These are phyloP conservation scores for Straminergon stramineum DNA, from an alignment of 225 moss, liverwort and hornwort species.

Conservation along the genomic window DNA sequence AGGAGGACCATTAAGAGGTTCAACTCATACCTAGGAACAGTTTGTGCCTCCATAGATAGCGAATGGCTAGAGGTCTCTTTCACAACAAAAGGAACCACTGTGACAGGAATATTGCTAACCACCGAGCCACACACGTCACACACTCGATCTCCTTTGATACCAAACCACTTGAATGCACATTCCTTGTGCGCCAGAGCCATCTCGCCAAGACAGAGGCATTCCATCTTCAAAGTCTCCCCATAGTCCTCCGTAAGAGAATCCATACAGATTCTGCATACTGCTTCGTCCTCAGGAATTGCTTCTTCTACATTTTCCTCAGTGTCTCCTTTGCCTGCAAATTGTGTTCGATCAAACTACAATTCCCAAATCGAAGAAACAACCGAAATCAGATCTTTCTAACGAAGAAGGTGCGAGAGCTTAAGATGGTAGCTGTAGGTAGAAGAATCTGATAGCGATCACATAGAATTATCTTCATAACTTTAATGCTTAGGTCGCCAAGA, in stretches of 20 bases:
- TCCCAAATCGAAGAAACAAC: not conserved
- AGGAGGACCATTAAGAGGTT: not conserved
- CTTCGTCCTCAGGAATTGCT: slow-evolving; percentile 38
- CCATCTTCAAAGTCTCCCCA: slow-evolving; percentile 51
- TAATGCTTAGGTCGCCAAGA: not conserved
- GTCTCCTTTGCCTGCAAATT: slow-evolving; percentile 13
- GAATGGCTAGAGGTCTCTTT: slow-evolving; percentile 3
- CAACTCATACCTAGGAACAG: not conserved
- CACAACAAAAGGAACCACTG: slow-evolving; percentile 22
- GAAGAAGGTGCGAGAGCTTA: not conserved
- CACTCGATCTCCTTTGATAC: slow-evolving; percentile 42
- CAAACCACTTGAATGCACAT: slow-evolving; percentile 56
- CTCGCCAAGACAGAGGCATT: slow-evolving; percentile 41
- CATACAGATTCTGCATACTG: slow-evolving; percentile 50
- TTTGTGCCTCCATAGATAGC: slow-evolving; percentile 12
- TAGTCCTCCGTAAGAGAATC: slow-evolving; percentile 31
- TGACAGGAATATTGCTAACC: slow-evolving; percentile 40
- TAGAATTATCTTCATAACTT: not conserved
- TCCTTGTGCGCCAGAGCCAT: slow-evolving; percentile 44
- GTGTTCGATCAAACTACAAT: not conserved
- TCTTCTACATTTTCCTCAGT: slow-evolving; percentile 21
- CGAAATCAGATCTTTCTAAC: not conserved
- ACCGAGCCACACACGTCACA: slow-evolving; percentile 45
- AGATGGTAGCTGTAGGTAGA: not conserved
- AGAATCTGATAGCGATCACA: not conserved